A percentile compares a stretch with the other conserved stretches of the same genome.
Conservation (phyloP, 352 stramenopile genomes). For the Pythium rishiriense region DNA sequence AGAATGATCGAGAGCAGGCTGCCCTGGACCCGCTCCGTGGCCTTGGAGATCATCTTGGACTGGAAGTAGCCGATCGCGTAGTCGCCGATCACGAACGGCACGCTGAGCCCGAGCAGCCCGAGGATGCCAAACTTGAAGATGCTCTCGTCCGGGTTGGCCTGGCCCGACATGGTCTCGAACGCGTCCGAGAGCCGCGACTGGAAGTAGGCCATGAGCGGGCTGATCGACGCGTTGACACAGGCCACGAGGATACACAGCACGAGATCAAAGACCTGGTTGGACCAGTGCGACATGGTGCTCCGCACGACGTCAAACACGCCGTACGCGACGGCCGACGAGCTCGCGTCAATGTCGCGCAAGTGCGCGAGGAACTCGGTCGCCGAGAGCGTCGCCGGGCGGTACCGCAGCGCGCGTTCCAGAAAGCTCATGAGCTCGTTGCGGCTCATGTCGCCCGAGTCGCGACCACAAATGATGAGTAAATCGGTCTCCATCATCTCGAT, state of each 20-base stretch:
- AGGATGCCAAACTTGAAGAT: constrained; percentile 74
- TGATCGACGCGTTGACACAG: constrained; percentile 83
- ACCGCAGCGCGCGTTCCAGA: constrained; percentile 74
- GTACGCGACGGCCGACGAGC: constrained; percentile 72
- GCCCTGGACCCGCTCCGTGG: constrained; percentile 75
- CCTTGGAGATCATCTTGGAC: constrained; percentile 90
- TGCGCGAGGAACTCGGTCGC: constrained; percentile 83
- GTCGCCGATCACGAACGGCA: constrained; percentile 86
- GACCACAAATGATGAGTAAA: constrained; percentile 84
- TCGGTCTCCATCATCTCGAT: constrained; percentile 92
- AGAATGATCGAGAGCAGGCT: constrained; percentile 80
- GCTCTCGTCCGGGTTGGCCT: constrained; percentile 35
- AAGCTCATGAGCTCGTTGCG: constrained; percentile 88
- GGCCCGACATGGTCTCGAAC: constrained; percentile 51
- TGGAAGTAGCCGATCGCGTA: constrained; percentile 89
- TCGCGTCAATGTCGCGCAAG: constrained; percentile 83
- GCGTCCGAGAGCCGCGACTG: constrained; percentile 69
- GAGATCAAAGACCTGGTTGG: constrained; percentile 73
- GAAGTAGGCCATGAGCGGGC: constrained; percentile 77
- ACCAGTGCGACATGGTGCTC: constrained; percentile 84
- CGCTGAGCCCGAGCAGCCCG: constrained; percentile 69
- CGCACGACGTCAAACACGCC: constrained; percentile 74
- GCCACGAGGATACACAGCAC: constrained; percentile 79
- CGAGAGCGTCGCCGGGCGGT: constrained; percentile 70
- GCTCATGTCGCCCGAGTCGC: constrained; percentile 85